Evolutionary conservation across 2,329 filamentous ascomycete species (phyloP).

Genomic region (Diplodia seriata): DNA sequence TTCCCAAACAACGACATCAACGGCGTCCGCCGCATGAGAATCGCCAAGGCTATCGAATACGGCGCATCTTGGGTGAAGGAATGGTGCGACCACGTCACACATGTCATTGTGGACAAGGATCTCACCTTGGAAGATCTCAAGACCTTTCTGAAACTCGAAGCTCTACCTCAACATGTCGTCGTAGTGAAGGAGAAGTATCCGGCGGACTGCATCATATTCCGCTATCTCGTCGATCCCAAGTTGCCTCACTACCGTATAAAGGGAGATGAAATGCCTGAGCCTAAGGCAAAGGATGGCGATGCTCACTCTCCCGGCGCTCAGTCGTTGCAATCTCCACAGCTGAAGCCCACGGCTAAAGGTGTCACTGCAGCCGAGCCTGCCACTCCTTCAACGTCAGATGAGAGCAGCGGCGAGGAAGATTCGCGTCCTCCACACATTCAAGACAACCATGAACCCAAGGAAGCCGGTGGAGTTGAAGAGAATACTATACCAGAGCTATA

Average conservation of each 20-base stretch:
- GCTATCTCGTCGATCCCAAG: conserved; percentile 56
- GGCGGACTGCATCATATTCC: conserved; percentile 52
- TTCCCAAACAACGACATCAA: conserved; percentile 81
- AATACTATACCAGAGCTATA: not conserved
- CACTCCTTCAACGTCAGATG: conserved; percentile 50
- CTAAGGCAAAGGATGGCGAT: not conserved
- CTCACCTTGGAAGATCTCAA: conserved; percentile 70
- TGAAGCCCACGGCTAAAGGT: conserved; percentile 47
- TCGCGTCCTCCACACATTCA: too few species aligned
- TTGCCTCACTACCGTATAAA: conserved; percentile 66
- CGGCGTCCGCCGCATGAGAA: conserved; percentile 70
- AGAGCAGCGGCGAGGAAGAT: conserved; percentile 38
- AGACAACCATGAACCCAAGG: not conserved
- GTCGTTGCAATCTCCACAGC: conserved; percentile 50
- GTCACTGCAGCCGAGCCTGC: conserved; percentile 46
- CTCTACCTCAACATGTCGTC: conserved; percentile 58
- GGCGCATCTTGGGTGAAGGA: conserved; percentile 74
- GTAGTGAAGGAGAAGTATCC: conserved; percentile 59
- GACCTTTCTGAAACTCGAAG: conserved; percentile 58
- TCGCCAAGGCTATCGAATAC: conserved; percentile 70
- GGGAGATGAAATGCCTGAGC: conserved; percentile 52
- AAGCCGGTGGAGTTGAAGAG: too few species aligned
- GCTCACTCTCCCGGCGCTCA: not conserved
- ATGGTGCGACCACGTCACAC: conserved; percentile 63
- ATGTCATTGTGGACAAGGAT: conserved; percentile 78